phyloP scores from a whole-genome alignment of 495 filamentous ascomycete species.

The Aspergillus ellipticus region DNA sequence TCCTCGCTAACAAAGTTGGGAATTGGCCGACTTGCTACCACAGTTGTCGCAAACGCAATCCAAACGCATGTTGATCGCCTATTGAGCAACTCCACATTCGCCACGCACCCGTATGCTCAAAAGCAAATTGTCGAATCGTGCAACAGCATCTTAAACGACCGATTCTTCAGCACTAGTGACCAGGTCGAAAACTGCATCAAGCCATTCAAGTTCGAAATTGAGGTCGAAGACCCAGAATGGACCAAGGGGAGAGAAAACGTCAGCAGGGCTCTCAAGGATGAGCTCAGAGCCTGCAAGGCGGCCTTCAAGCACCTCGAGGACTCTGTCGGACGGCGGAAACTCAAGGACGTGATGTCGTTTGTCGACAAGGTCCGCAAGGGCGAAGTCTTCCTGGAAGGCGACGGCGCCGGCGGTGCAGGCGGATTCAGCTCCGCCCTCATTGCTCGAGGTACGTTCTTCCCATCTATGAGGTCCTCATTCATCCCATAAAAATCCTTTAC shows the following conservation, averaged over 20 bases:
- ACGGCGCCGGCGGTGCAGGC: slow-evolving; percentile 78
- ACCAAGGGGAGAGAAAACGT: slow-evolving; percentile 74
- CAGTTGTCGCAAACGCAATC: slow-evolving; percentile 81
- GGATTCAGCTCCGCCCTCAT: slow-evolving; percentile 85
- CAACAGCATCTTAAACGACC: slow-evolving; percentile 82
- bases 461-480: neutral
- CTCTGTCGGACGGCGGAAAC: slow-evolving; percentile 69
- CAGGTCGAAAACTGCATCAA: slow-evolving; percentile 99
- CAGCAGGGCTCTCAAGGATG: slow-evolving; percentile 70
- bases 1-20: slow-evolving; percentile 90
- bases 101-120: slow-evolving; percentile 83
- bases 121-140: slow-evolving; percentile 88
- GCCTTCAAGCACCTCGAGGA: slow-evolving; percentile 74
- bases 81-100: slow-evolving; percentile 74
- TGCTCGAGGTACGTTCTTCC: slow-evolving; percentile 58
- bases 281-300: slow-evolving; percentile 75
- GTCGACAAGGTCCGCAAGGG: slow-evolving; percentile 85
- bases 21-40: slow-evolving; percentile 87
- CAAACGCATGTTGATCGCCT: slow-evolving; percentile 80
- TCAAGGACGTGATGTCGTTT: slow-evolving; percentile 86
- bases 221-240: slow-evolving; percentile 90
- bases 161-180: slow-evolving; percentile 93
- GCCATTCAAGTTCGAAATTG: slow-evolving; percentile 96
- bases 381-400: slow-evolving; percentile 76
- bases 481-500: slow-evolving; percentile 18